phyloP scores from a whole-genome alignment of 768 basidiomycete species.

The Postia placenta region DNA sequence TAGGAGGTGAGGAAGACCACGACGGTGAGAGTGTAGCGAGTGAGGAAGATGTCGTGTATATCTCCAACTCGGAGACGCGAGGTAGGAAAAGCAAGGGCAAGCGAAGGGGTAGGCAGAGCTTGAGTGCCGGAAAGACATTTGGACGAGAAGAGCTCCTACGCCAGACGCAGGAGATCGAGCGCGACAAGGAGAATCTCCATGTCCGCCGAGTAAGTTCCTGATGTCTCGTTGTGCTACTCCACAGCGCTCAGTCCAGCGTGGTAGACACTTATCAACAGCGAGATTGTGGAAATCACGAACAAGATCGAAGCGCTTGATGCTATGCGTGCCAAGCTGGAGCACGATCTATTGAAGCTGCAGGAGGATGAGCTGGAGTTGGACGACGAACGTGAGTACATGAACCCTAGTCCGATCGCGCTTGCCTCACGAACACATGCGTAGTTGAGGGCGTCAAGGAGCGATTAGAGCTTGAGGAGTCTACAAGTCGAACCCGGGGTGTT shows the following conservation, averaged over 20 bases:
- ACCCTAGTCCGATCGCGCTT: slow-evolving; percentile 1
- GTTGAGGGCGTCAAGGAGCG: slow-evolving; percentile 89
- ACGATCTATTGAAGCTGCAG: slow-evolving; percentile 77
- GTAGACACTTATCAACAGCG: slow-evolving; percentile 78
- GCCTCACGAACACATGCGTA: slow-evolving; percentile 24
- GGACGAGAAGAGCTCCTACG: slow-evolving; percentile 80
- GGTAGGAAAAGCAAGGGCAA: slow-evolving; percentile 32
- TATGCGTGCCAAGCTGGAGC: slow-evolving; percentile 75
- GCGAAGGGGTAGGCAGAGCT: slow-evolving; percentile 55
- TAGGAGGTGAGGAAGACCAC: slow-evolving; percentile 41
- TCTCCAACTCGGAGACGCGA: slow-evolving; percentile 34
- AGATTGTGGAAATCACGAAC: slow-evolving; percentile 82
- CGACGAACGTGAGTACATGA: slow-evolving; percentile 70
- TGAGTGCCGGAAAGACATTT: slow-evolving; percentile 62
- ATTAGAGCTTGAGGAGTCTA: slow-evolving; percentile 60
- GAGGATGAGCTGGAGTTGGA: slow-evolving; percentile 97
- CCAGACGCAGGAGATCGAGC: slow-evolving; percentile 80
- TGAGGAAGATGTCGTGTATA: slow-evolving; percentile 70
- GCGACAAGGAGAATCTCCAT: slow-evolving; percentile 90
- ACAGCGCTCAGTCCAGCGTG: slow-evolving; percentile 5
- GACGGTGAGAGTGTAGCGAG: slow-evolving; percentile 61
- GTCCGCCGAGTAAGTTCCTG: slow-evolving; percentile 68
- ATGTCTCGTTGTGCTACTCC: slow-evolving; percentile 8
- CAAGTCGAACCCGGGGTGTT: slow-evolving; percentile 24
- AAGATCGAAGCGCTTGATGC: slow-evolving; percentile 85